phyloP scores from a whole-genome alignment of 2,329 filamentous ascomycete genomes.

The Neodidymelliopsis sp. region DNA sequence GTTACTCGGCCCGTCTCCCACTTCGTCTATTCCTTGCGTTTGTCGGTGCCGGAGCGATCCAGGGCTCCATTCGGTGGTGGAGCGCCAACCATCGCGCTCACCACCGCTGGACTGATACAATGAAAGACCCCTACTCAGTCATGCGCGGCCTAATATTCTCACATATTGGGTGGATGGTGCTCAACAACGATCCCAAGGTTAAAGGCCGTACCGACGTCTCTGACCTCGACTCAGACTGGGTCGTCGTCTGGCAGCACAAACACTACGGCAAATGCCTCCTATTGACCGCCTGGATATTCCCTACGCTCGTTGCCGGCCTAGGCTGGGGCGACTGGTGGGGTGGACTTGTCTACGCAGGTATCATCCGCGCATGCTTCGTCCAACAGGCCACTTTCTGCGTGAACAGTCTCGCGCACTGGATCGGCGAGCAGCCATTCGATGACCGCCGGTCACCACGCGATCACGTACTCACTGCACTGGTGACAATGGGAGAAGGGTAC shows the following conservation, averaged over 20 bases:
- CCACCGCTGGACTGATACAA: slow-evolving; percentile 59
- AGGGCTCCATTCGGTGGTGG: slow-evolving; percentile 60
- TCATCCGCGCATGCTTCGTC: slow-evolving; percentile 58
- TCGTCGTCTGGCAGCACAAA: slow-evolving; percentile 58
- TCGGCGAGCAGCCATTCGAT: slow-evolving; percentile 56
- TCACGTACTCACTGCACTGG: slow-evolving; percentile 48
- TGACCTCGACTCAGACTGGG: slow-evolving; percentile 58
- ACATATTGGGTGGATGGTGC: slow-evolving; percentile 60
- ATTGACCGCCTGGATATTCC: slow-evolving; percentile 54
- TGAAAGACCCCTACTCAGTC: slow-evolving; percentile 59
- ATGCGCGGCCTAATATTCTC: slow-evolving; percentile 57
- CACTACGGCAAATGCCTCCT: slow-evolving; percentile 54
- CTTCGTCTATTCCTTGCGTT: slow-evolving; percentile 57
- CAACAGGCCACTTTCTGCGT: slow-evolving; percentile 62
- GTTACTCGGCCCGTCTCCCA: slow-evolving; percentile 53
- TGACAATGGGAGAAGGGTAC: slow-evolving; percentile 53
- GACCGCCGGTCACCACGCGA: slow-evolving; percentile 49
- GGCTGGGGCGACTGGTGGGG: slow-evolving; percentile 58
- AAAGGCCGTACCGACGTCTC: slow-evolving; percentile 58
- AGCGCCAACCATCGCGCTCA: slow-evolving; percentile 58
- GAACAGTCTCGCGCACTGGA: slow-evolving; percentile 61
- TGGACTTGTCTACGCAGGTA: slow-evolving; percentile 58
- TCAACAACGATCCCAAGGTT: slow-evolving; percentile 59
- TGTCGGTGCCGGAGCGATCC: slow-evolving; percentile 56
- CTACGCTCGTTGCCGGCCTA: slow-evolving; percentile 55